These are phyloP conservation scores for Talinum fruticosum DNA, from an alignment of 148 eudicot species.

Conservation along the genomic window DNA sequence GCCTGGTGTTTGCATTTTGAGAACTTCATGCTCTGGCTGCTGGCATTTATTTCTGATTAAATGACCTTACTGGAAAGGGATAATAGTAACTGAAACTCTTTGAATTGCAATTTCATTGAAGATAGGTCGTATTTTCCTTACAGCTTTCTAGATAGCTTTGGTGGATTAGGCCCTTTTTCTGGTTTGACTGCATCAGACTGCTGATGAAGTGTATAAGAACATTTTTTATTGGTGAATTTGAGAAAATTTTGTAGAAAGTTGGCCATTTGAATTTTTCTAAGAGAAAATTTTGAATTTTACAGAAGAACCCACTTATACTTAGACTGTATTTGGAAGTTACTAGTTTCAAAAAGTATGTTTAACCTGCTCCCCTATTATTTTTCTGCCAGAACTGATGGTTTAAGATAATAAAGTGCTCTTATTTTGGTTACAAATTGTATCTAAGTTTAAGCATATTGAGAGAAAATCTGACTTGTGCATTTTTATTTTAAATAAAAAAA, in stretches of 20 bases:
- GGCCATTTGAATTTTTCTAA: background rate
- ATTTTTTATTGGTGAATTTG: background rate
- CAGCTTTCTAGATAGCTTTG: background rate
- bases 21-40: background rate
- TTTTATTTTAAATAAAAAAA: no score
- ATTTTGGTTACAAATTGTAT: background rate
- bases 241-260: background rate
- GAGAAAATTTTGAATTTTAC: background rate
- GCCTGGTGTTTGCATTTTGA: background rate
- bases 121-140: background rate
- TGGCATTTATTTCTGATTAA: background rate
- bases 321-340: background rate
- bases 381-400: background rate
- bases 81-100: background rate
- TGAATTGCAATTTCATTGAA: background rate
- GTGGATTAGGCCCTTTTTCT: background rate
- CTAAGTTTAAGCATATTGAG: background rate
- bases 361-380: background rate
- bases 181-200: background rate
- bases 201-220: background rate
- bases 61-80: background rate
- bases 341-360: background rate
- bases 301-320: background rate
- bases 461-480: background rate
- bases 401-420: background rate